Evolutionary conservation across 768 basidiomycete genomes (phyloP).

Genomic region (Tulasnella sp.): DNA sequence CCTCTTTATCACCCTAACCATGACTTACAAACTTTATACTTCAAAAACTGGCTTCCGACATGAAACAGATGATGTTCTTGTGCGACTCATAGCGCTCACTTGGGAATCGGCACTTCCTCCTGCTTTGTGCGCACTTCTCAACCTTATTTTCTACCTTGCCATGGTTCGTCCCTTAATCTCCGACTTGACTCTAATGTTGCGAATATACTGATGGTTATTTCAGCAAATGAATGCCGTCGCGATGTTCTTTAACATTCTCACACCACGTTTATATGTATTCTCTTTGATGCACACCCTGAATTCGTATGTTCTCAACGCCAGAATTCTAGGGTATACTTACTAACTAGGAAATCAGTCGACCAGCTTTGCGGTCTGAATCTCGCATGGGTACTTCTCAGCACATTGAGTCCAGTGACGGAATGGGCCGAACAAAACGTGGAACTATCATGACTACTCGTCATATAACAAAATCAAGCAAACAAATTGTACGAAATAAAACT

Average conservation of each 20-base stretch:
- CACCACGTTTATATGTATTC: background rate
- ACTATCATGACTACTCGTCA: too few relatives aligned
- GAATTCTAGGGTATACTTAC: too few relatives aligned
- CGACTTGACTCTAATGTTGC: too few relatives aligned
- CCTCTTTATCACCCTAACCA: background rate
- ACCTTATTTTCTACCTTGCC: background rate
- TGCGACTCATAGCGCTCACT: background rate
- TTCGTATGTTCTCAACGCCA: too few relatives aligned
- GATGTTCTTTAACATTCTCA: slow-evolving; percentile 7
- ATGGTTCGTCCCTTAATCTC: background rate
- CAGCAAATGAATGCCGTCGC: background rate
- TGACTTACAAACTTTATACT: background rate
- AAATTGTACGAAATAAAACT: too few relatives aligned
- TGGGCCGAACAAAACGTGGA: too few relatives aligned
- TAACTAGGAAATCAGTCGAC: too few relatives aligned
- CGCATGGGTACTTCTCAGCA: too few relatives aligned
- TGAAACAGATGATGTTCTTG: background rate
- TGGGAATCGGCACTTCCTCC: slow-evolving; percentile 5
- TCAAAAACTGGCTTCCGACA: background rate
- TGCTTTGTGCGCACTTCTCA: background rate
- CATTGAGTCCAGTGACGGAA: too few relatives aligned
- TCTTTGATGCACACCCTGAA: slow-evolving; percentile 9
- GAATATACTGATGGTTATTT: too few relatives aligned
- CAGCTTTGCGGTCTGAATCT: too few relatives aligned
- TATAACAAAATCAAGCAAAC: too few relatives aligned